Conservation (phyloP, 2,329 filamentous ascomycete genomes). For the Samsoniella hepiali region DNA sequence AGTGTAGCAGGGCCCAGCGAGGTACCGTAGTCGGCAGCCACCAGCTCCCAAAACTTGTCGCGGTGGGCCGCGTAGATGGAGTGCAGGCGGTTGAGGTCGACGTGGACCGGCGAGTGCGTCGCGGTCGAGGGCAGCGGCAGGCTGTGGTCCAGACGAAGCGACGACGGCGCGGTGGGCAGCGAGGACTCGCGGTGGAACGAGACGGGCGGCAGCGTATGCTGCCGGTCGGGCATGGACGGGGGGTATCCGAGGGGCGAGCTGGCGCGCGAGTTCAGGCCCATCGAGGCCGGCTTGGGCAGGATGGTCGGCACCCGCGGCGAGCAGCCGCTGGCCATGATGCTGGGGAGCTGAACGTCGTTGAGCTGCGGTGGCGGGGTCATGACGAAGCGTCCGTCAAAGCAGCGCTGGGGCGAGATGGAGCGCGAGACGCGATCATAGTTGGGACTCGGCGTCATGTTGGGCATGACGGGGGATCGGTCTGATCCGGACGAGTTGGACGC, state of each 20-base stretch:
- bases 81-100: slow-evolving; percentile 65
- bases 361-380: slow-evolving; percentile 40
- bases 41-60: slow-evolving; percentile 67
- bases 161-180: slow-evolving; percentile 39
- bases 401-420: slow-evolving; percentile 46
- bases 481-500: slow-evolving; percentile 65
- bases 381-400: slow-evolving; percentile 40
- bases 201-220: slow-evolving; percentile 43
- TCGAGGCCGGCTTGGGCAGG: slow-evolving; percentile 61
- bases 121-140: slow-evolving; percentile 36
- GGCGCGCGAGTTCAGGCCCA: slow-evolving; percentile 41
- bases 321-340: slow-evolving; percentile 44
- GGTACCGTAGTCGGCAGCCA: slow-evolving; percentile 69
- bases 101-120: slow-evolving; percentile 39
- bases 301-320: slow-evolving; percentile 58
- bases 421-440: slow-evolving; percentile 47
- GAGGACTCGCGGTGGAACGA: slow-evolving; percentile 33
- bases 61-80: slow-evolving; percentile 69
- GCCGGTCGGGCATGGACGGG: slow-evolving; percentile 40
- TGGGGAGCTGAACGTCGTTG: slow-evolving; percentile 50
- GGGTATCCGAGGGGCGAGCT: slow-evolving; percentile 40
- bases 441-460: slow-evolving; percentile 47
- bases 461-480: slow-evolving; percentile 50
- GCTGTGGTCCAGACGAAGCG: slow-evolving; percentile 60
- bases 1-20: slow-evolving; percentile 60